Percentiles rank a stretch among this genome's conserved stretches.
Evolutionary conservation across 2,329 filamentous ascomycete genomes (phyloP).

Genomic region (Didymella lethalis): DNA sequence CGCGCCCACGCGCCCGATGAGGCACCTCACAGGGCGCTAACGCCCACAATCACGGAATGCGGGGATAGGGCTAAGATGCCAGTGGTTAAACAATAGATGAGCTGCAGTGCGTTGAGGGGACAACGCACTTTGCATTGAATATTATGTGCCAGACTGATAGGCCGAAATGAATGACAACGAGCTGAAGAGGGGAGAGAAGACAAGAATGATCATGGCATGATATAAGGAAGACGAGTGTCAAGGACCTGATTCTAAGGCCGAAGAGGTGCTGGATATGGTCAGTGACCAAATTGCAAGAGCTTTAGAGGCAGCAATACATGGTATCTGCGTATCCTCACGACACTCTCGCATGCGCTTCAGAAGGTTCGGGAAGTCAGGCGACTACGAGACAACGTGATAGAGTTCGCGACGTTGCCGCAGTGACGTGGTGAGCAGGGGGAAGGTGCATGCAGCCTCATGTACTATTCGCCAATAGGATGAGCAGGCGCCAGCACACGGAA

Average conservation of each 20-base stretch:
- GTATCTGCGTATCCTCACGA: constrained; percentile 11
- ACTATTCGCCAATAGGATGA: constrained; percentile 10
- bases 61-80: constrained; percentile 28
- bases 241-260: neutral
- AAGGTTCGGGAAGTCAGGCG: constrained; percentile 15
- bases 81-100: constrained; percentile 23
- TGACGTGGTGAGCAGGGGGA: constrained; percentile 19
- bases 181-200: no score
- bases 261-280: neutral
- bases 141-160: constrained; percentile 5
- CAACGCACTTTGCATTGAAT: constrained; percentile 47
- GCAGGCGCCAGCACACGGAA: constrained; percentile 16
- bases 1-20: constrained; percentile 22
- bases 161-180: neutral
- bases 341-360: neutral
- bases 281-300: neutral
- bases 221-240: neutral
- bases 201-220: neutral
- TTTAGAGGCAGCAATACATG: no score
- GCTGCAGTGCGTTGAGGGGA: constrained; percentile 33
- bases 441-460: constrained; percentile 10
- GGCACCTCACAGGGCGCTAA: constrained; percentile 27
- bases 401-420: constrained; percentile 15
- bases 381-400: constrained; percentile 4
- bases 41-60: constrained; percentile 23